Conservation (phyloP, 306 rosid genomes). For the Ochetophila trinervis region DNA sequence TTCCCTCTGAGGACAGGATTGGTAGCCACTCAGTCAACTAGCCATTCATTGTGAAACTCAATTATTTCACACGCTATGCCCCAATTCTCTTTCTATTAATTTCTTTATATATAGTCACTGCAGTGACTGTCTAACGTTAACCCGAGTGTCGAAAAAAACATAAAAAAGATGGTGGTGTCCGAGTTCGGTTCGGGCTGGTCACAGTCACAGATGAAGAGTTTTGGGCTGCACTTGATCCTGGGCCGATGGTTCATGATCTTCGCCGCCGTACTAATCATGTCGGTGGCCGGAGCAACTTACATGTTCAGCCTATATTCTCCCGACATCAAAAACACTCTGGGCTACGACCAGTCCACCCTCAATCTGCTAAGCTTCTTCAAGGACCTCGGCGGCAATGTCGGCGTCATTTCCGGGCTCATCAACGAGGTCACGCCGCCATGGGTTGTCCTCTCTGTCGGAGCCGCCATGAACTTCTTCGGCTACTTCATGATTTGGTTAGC, state of each 20-base stretch:
- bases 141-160: too few relatives aligned
- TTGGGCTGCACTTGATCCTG: constrained; percentile 31
- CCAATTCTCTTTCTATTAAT: background rate
- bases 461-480: constrained; percentile 62
- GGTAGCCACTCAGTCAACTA: background rate
- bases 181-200: constrained; percentile 10
- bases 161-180: constrained; percentile 23
- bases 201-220: constrained; percentile 18
- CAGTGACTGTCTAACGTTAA: too few relatives aligned
- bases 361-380: constrained; percentile 78
- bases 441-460: constrained; percentile 56
- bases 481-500: constrained; percentile 83
- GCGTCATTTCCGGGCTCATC: constrained; percentile 53
- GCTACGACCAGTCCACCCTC: constrained; percentile 70
- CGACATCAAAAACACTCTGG: constrained; percentile 49
- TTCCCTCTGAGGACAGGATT: too few relatives aligned
- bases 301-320: constrained; percentile 58
- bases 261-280: constrained; percentile 59
- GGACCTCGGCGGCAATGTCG: constrained; percentile 65
- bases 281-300: constrained; percentile 65
- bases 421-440: constrained; percentile 62
- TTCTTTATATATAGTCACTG: too few relatives aligned
- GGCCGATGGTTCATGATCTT: constrained; percentile 76
- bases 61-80: background rate
- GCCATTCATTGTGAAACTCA: constrained; percentile 4